phyloP scores from a whole-genome alignment of 345 rosid species.

The Syzygium jambos region DNA sequence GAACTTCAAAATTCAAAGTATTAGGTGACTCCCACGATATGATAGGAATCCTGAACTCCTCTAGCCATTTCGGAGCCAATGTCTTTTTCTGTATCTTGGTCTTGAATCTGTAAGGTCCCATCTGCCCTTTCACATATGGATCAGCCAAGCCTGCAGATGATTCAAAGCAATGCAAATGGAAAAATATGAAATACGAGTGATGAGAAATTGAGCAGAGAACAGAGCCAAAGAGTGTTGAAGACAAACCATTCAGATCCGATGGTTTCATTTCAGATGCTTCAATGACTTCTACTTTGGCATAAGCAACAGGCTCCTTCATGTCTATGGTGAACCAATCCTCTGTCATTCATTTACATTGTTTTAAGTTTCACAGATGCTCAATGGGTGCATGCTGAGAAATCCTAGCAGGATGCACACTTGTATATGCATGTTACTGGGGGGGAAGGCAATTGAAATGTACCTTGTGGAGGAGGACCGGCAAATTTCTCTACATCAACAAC shows the following conservation, averaged over 20 bases:
- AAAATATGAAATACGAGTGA: background rate
- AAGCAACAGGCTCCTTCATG: constrained; percentile 72
- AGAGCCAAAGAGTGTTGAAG: background rate
- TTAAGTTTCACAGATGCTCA: background rate
- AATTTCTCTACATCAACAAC: constrained; percentile 93
- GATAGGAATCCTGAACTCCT: constrained; percentile 80
- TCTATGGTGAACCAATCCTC: constrained; percentile 78
- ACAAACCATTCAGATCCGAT: constrained; percentile 80
- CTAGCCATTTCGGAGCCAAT: constrained; percentile 82
- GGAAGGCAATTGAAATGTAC: constrained; percentile 13
- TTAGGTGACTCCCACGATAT: constrained; percentile 72
- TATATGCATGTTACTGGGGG: background rate
- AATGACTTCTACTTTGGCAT: constrained; percentile 69
- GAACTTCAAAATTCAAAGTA: constrained; percentile 56
- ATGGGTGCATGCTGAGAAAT: background rate
- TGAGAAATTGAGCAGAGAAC: background rate
- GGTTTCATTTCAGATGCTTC: constrained; percentile 84
- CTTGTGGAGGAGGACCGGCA: constrained; percentile 39
- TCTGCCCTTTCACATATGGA: constrained; percentile 91
- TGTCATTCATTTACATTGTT: constrained; percentile 4
- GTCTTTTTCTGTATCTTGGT: constrained; percentile 68
- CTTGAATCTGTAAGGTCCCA: constrained; percentile 74
- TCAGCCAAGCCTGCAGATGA: constrained; percentile 74
- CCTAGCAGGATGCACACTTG: background rate
- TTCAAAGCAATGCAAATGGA: background rate